Percentiles rank a stretch among this genome's conserved stretches.
phyloP scores from a whole-genome alignment of 106 monocot species.

The Gastrodia elata region DNA sequence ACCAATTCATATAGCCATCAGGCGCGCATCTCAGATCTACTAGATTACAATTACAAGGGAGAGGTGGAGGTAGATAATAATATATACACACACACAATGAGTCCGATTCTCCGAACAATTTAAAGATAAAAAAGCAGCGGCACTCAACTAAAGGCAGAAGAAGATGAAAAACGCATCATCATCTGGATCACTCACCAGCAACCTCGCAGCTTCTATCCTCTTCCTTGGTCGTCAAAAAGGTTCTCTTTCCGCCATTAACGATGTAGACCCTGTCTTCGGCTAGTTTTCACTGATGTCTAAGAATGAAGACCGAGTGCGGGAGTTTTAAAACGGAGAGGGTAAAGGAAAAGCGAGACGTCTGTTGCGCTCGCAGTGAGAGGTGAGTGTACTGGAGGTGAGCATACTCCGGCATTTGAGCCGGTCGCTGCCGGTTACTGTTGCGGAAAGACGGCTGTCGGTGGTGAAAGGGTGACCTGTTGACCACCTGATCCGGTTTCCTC shows the following conservation, averaged over 20 bases:
- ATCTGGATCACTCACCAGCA: neutral
- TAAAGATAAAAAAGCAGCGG: neutral
- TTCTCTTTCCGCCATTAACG: neutral
- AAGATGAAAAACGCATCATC: constrained; percentile 1
- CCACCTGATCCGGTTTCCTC: neutral
- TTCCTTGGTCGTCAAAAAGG: neutral
- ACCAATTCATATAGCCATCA: neutral
- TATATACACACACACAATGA: too few species aligned
- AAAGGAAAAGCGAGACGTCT: neutral
- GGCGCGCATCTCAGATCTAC: neutral
- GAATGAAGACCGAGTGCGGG: neutral
- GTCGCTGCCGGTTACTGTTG: neutral
- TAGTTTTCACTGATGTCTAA: neutral
- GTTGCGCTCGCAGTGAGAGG: neutral
- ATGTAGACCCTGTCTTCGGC: neutral
- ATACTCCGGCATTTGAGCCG: neutral
- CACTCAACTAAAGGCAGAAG: neutral
- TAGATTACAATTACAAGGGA: neutral
- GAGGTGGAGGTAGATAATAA: neutral
- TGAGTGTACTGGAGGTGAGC: neutral
- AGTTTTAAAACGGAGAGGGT: neutral
- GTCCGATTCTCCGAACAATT: neutral
- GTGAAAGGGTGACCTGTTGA: neutral
- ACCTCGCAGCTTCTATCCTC: neutral
- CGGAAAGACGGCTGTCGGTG: neutral